A percentile compares a stretch with the other conserved stretches of the same genome.
phyloP scores from a whole-genome alignment of 2,329 filamentous ascomycete genomes.

The Mollisiaceae sp. region DNA sequence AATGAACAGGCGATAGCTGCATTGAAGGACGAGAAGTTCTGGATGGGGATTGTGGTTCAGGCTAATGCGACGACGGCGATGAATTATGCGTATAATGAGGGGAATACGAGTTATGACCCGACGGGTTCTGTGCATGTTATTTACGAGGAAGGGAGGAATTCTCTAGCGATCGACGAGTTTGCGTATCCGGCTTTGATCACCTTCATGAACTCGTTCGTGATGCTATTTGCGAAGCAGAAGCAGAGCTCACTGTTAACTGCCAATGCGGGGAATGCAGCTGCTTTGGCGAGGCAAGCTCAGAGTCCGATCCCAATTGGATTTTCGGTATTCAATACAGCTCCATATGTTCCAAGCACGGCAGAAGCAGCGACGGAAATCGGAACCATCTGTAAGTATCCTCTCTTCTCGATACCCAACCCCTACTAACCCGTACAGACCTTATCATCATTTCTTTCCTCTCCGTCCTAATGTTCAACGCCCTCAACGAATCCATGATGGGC shows the following conservation, averaged over 20 bases:
- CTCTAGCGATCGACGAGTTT: conserved; percentile 23
- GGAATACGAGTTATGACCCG: conserved; percentile 25
- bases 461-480: conserved; percentile 29
- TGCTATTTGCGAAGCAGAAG: conserved; percentile 28
- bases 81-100: conserved; percentile 27
- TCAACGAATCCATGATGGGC: conserved; percentile 31
- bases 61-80: conserved; percentile 30
- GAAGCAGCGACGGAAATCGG: conserved; percentile 33
- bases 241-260: conserved; percentile 19
- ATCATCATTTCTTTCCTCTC: conserved; percentile 33
- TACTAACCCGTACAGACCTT: conserved; percentile 25
- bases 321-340: conserved; percentile 26
- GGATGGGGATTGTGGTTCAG: conserved; percentile 28
- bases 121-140: conserved; percentile 24
- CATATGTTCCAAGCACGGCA: conserved; percentile 25
- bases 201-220: conserved; percentile 27
- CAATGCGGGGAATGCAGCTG: conserved; percentile 18
- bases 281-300: conserved; percentile 24
- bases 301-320: conserved; percentile 23
- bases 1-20: conserved; percentile 20
- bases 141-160: conserved; percentile 30
- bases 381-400: conserved; percentile 27
- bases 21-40: conserved; percentile 28
- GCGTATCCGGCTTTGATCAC: conserved; percentile 22
- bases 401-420: no score